Evolutionary conservation across 129 eudicot species (phyloP).

Genomic region (Chrysanthemum seticuspe): DNA sequence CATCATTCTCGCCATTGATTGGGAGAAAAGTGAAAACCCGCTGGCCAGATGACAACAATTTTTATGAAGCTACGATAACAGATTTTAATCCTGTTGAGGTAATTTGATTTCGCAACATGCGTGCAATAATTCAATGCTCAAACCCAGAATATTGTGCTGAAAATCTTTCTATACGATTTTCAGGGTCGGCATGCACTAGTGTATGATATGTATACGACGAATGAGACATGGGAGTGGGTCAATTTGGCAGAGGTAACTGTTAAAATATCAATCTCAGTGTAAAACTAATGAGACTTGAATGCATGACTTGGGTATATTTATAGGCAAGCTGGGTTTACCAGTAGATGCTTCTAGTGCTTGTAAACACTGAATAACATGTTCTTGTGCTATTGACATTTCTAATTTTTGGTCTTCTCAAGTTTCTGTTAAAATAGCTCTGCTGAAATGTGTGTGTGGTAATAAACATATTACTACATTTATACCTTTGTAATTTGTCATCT

Average conservation of each 20-base stretch:
- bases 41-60: constrained; percentile 93
- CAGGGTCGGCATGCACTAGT: constrained; percentile 82
- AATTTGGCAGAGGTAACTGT: constrained; percentile 67
- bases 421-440: no score
- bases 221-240: constrained; percentile 89
- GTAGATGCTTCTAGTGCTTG: no score
- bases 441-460: no score
- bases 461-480: no score
- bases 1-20: constrained; percentile 51
- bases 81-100: constrained; percentile 67
- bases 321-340: no score
- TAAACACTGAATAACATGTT: no score
- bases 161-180: constrained; percentile 17
- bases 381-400: no score
- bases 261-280: not conserved
- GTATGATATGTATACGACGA: constrained; percentile 63
- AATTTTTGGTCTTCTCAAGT: no score
- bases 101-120: constrained; percentile 15
- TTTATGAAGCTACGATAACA: constrained; percentile 84
- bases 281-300: not conserved
- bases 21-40: constrained; percentile 85
- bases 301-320: no score
- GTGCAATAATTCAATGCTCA: not conserved
- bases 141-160: constrained; percentile 25
- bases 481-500: no score